Percentiles rank a stretch among this genome's conserved stretches.
Evolutionary conservation across 2,329 filamentous ascomycete species (phyloP).

Genomic region (Penicillium sp.): DNA sequence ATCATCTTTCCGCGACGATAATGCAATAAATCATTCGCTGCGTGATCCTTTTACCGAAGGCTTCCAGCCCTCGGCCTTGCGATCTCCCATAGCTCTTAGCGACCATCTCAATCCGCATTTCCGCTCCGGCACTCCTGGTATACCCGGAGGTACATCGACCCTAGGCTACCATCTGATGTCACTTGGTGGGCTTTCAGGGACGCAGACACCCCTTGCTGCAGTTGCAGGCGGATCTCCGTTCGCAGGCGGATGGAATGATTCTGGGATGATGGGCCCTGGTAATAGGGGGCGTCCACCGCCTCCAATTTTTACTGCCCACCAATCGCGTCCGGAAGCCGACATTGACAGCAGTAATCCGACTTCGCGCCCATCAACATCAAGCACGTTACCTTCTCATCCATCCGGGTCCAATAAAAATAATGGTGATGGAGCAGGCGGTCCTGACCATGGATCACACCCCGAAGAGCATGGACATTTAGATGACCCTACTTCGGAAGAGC

Average conservation of each 20-base stretch:
- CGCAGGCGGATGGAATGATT: conserved; percentile 32
- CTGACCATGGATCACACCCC: too few relatives aligned
- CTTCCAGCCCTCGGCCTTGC: conserved; percentile 25
- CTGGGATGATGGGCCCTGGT: conserved; percentile 16
- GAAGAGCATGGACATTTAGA: too few relatives aligned
- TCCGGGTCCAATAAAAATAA: conserved; percentile 26
- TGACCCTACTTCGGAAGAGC: too few relatives aligned
- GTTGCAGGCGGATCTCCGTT: conserved; percentile 39
- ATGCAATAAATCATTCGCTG: too few relatives aligned
- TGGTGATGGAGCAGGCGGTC: too few relatives aligned
- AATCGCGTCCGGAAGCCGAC: too few relatives aligned
- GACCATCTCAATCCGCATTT: conserved; percentile 37
- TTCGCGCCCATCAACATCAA: conserved; percentile 39
- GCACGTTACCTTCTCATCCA: conserved; percentile 27
- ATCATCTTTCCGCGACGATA: conserved; percentile 26
- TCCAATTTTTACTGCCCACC: too few relatives aligned
- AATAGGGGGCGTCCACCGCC: too few relatives aligned
- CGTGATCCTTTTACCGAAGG: too few relatives aligned
- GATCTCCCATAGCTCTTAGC: conserved; percentile 30
- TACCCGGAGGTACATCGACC: conserved; percentile 44
- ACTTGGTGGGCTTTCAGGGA: conserved; percentile 40
- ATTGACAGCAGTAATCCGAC: too few relatives aligned
- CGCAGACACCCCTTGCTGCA: conserved; percentile 42
- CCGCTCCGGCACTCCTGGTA: conserved; percentile 40
- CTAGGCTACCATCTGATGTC: conserved; percentile 43